phyloP scores from a whole-genome alignment of 768 basidiomycete species.

The Galerina sulciceps region DNA sequence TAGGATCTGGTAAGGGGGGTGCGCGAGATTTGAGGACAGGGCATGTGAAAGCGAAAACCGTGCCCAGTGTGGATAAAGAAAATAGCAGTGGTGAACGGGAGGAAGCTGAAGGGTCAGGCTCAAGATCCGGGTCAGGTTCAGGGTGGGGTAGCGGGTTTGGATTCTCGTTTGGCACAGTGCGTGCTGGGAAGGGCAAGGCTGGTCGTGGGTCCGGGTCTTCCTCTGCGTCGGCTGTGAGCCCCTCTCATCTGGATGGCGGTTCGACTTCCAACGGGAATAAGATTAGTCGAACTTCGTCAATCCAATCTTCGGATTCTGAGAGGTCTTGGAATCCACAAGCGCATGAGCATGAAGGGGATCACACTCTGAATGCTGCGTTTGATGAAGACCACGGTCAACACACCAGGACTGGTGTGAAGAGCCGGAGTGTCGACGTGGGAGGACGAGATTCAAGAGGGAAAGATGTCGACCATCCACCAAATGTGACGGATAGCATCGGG shows the following conservation, averaged over 20 bases:
- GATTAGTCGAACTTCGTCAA: neutral
- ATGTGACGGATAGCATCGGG: constrained; percentile 32
- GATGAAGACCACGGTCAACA: neutral
- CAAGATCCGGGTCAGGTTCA: constrained; percentile 2
- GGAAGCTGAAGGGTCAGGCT: neutral
- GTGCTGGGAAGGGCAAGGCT: constrained; percentile 14
- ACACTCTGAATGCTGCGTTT: neutral
- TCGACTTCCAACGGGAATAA: neutral
- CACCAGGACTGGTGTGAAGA: neutral
- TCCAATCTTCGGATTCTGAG: neutral
- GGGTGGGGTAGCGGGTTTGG: constrained; percentile 25
- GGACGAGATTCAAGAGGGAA: neutral
- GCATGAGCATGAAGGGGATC: neutral
- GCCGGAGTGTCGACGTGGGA: neutral
- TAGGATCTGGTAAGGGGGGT: neutral
- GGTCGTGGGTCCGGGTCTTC: neutral
- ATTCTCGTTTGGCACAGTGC: constrained; percentile 21
- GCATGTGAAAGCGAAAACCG: constrained; percentile 7
- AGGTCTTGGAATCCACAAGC: neutral
- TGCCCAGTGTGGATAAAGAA: neutral
- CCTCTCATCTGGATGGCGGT: neutral
- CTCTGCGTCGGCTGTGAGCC: constrained; percentile 4
- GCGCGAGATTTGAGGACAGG: neutral
- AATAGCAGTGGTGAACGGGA: neutral
- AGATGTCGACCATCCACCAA: constrained; percentile 1